Conservation (phyloP, 306 rosid genomes). For the Medicago lupulina region DNA sequence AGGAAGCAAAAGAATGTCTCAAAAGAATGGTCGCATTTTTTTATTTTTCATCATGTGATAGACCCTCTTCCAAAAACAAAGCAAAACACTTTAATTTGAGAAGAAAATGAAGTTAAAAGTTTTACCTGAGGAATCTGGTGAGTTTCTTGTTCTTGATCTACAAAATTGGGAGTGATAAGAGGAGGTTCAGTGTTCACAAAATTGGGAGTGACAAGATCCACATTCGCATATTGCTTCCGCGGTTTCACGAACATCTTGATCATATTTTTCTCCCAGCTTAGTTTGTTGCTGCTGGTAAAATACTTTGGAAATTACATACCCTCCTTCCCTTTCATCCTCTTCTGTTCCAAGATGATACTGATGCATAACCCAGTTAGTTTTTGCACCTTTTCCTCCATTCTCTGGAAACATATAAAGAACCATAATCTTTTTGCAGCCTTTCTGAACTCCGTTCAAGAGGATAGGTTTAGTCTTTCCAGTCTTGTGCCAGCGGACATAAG, state of each 20-base stretch:
- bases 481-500: constrained; percentile 89
- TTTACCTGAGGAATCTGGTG: constrained; percentile 55
- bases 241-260: constrained; percentile 56
- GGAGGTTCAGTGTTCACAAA: constrained; percentile 67
- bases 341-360: constrained; percentile 77
- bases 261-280: constrained; percentile 56
- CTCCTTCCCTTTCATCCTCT: constrained; percentile 76
- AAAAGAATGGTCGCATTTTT: neutral
- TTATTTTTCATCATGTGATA: neutral
- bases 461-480: constrained; percentile 81
- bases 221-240: constrained; percentile 39
- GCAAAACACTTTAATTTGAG: neutral
- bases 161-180: constrained; percentile 17
- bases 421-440: constrained; percentile 84
- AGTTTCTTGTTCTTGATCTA: constrained; percentile 49
- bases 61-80: constrained; percentile 24
- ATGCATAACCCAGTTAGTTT: constrained; percentile 87
- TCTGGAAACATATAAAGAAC: constrained; percentile 63
- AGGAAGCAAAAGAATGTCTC: too few species aligned
- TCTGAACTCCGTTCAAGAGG: constrained; percentile 58
- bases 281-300: constrained; percentile 68
- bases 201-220: constrained; percentile 71
- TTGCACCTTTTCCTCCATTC: constrained; percentile 67
- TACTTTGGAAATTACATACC: constrained; percentile 68
- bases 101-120: neutral